phyloP scores from a whole-genome alignment of 257 asterid species.

The Nyctanthes arbortristis region DNA sequence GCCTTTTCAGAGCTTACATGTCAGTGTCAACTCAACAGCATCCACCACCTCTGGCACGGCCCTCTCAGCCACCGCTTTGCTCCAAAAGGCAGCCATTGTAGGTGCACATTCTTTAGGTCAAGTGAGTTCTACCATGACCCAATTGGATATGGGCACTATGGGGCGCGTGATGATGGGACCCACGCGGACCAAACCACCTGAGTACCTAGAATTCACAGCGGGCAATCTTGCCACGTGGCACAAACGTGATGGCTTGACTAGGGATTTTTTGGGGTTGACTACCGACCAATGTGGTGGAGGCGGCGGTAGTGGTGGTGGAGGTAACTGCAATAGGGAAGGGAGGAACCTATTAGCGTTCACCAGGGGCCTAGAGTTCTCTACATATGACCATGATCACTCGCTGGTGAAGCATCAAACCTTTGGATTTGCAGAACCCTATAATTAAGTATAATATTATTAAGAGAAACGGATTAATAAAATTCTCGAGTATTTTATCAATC shows the following conservation, averaged over 20 bases:
- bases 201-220: slow-evolving; percentile 9
- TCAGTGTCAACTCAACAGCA: background rate
- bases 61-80: slow-evolving; percentile 76
- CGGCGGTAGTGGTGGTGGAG: background rate
- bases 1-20: slow-evolving; percentile 25
- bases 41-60: slow-evolving; percentile 4
- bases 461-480: too few species aligned
- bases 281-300: slow-evolving; percentile 45
- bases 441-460: too few species aligned
- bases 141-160: slow-evolving; percentile 34
- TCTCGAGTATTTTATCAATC: too few species aligned
- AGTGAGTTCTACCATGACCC: slow-evolving; percentile 65
- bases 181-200: slow-evolving; percentile 18
- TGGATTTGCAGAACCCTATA: slow-evolving; percentile 45
- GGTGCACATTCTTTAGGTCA: slow-evolving; percentile 49
- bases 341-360: slow-evolving; percentile 43
- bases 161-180: slow-evolving; percentile 42
- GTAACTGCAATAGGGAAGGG: slow-evolving; percentile 15
- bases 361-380: slow-evolving; percentile 43
- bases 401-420: slow-evolving; percentile 51
- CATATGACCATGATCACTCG: slow-evolving; percentile 47
- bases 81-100: slow-evolving; percentile 63
- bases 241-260: slow-evolving; percentile 56
- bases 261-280: slow-evolving; percentile 77
- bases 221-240: slow-evolving; percentile 48